Evolutionary conservation across 192 early-diverging fungal genomes (phyloP), one percentile per base, ranked within the genome.

Genomic region (Entomortierella parvispora): DNA sequence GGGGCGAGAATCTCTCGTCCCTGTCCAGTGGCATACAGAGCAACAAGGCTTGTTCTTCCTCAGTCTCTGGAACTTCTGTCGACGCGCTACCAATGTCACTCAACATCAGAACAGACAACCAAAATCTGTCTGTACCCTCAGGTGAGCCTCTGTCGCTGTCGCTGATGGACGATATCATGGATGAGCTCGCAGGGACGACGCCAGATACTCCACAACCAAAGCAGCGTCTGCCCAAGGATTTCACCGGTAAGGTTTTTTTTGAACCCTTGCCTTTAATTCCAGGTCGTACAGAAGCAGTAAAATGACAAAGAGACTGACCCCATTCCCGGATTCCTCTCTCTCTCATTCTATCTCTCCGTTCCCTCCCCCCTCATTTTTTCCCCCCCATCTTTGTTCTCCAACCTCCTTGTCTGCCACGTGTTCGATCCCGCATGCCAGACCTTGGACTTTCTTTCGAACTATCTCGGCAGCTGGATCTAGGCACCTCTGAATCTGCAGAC

Each of bases 151-250:
- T 46, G 42, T 62, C 70, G n/a, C 22, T 59, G 4, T 74, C 70
- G 37, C 31, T 74, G 46, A 74, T 74, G 70, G 62, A 74, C 31
- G 70, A 74, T 51, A 74, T 74, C 40, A 74, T 74, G 70, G 70
- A 59, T 28, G 62, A 60, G 31, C 55, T 74, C 26, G 29, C 70
- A 1, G 43, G 62, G 17, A 54, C 62, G 12, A 40, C 70, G 0
- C 62, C 70, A 0, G 62, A 65, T 15, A 74, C 62, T 31, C 70
- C 70, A 40, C 70, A 71, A 22, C 52, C 69, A 3, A 51, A 46
- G 2, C 42, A 46, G 23, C 15, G 29, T 25, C 14, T 43, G 29
- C 14, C 47, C 17, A 40, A 40, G 37, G 61, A 71, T 20, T 29
- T 71, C 17, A 42, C 44, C 40, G 68, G 68, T 70, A 62, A 32